Base-by-base conservation (phyloP, 164 flowering plant genomes). In the Magnolia changhungtana region DNA sequence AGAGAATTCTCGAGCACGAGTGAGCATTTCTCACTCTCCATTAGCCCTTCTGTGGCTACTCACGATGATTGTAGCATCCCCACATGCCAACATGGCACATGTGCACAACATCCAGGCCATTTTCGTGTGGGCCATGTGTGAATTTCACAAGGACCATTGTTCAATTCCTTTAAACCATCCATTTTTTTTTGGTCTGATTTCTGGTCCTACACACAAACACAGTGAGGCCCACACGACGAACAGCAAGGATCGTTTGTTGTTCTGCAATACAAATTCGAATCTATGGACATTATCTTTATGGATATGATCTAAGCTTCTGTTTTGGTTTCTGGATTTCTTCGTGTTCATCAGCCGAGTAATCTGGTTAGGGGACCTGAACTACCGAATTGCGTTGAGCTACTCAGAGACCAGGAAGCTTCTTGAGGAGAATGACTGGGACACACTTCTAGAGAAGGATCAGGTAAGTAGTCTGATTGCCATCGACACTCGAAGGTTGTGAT, bases 321-420 rank as follows among this genome's bases (percentile, higher is more conserved):
- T 55, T 55, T 11, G 61, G 13, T 55, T 16, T 55, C 16, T 55
- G 18, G 16, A 10, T 55, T 55, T 55, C 18, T 68, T 55, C 63
- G 69, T 77, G 65, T 80, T 77, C 59, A 55, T 19, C 80, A 93
- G 98, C 52, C 91, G 92, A 37, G 81, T 89, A 74, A 90, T 93
- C 78, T 93, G 98, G 98, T 75, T 93, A n/a, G 98, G 98, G 31
- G 98, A 93, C 78, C 79, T 93, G 87, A 93, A 93, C 74, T 93
- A 93, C 82, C 88, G 98, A 50, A 89, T 93, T 72, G 85, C 93
- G 65, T 83, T 92, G 85, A 90, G 89, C 86, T 89, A 89, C 77
- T 37, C 75, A 2, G 95, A 92, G 69, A 87, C 96, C 8, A 74
- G 86, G 64, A 88, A 81, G 78, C 86, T 90, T 51, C 75, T 93